phyloP scores from a whole-genome alignment of 441 rosid genomes.

The Melastoma candidum region DNA sequence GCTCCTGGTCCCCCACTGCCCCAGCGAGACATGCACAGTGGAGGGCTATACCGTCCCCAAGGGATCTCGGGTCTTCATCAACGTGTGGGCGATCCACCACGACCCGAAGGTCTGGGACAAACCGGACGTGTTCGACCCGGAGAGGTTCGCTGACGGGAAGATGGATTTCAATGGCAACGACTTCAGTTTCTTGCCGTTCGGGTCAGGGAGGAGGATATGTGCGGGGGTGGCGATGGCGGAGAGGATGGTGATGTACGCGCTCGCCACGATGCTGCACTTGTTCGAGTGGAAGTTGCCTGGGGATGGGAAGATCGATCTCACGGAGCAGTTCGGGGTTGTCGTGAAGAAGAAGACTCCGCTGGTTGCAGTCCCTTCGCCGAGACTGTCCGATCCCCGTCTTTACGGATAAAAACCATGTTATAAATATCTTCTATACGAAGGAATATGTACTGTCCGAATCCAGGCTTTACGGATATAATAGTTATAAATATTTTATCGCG shows the following conservation, averaged over 20 bases:
- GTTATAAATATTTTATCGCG: no score
- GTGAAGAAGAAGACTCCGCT: conserved; percentile 1
- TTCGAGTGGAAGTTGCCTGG: background rate
- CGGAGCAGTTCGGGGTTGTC: background rate
- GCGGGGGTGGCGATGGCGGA: background rate
- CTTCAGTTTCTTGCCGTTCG: conserved; percentile 4
- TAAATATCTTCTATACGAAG: no score
- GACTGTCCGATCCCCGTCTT: background rate
- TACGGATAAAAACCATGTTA: background rate
- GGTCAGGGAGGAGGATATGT: conserved; percentile 2
- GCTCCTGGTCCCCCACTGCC: conserved; percentile 2
- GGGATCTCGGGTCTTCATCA: conserved; percentile 2
- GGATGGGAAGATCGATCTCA: background rate
- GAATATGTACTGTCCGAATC: no score
- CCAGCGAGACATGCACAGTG: background rate
- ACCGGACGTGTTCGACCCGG: background rate
- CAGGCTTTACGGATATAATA: no score
- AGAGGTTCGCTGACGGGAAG: background rate
- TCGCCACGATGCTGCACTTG: conserved; percentile 1
- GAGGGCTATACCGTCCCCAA: conserved; percentile 5
- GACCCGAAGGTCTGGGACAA: conserved; percentile 2
- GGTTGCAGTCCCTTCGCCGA: background rate
- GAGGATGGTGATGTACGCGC: background rate
- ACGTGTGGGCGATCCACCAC: conserved; percentile 3
- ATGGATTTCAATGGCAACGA: background rate